Conservation (phyloP, 768 basidiomycete genomes). For the Pholiota conissans region DNA sequence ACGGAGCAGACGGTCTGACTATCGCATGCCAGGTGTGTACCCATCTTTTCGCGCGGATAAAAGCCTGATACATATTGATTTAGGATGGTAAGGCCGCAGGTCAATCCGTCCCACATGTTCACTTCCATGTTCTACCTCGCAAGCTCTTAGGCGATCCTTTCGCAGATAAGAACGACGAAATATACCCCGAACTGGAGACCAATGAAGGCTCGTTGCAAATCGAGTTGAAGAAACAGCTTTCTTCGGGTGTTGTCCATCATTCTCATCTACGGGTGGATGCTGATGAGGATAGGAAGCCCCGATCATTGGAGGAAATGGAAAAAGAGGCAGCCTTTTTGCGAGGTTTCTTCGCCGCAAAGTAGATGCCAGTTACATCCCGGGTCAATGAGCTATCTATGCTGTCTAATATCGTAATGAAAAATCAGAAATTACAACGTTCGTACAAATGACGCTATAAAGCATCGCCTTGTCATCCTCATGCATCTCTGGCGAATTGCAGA, state of each 20-base stretch:
- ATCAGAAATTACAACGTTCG: no score
- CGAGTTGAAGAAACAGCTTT: constrained; percentile 31
- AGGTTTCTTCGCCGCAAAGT: constrained; percentile 42
- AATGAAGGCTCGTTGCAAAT: constrained; percentile 52
- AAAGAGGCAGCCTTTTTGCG: constrained; percentile 72
- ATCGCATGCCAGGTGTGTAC: constrained; percentile 79
- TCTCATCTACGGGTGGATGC: constrained; percentile 55
- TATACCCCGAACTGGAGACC: constrained; percentile 78
- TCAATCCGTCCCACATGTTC: constrained; percentile 85
- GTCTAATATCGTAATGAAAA: no score
- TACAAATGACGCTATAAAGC: no score
- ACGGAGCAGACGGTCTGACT: constrained; percentile 81
- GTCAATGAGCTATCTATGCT: no score
- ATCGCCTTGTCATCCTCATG: no score
- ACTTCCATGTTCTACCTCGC: constrained; percentile 91
- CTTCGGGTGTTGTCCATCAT: constrained; percentile 17
- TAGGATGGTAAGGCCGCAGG: constrained; percentile 90
- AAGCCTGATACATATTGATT: background rate
- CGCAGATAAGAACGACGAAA: constrained; percentile 60
- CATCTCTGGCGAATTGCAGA: constrained; percentile 16
- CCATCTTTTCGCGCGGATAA: background rate
- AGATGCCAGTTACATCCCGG: no score
- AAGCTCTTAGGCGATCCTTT: constrained; percentile 69
- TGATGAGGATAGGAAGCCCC: constrained; percentile 65
- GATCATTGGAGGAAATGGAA: constrained; percentile 76